These are phyloP conservation scores for Sisymbrium altissimum DNA, from an alignment of 345 rosid genomes.

Conservation along the genomic window DNA sequence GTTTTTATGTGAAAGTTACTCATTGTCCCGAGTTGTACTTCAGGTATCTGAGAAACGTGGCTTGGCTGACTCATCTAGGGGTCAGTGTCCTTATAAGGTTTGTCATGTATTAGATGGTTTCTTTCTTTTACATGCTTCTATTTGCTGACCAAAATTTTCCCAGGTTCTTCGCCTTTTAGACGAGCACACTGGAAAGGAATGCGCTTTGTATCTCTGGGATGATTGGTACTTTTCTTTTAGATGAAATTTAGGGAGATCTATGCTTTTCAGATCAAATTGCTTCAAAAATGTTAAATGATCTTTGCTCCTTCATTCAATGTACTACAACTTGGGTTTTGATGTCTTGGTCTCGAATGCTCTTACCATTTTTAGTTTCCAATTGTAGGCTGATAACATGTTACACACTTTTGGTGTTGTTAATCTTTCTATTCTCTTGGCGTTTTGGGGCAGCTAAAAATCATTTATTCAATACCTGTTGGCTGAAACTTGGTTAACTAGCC, in stretches of 20 bases:
- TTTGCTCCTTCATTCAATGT: background rate
- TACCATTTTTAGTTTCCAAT: background rate
- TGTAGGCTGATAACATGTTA: background rate
- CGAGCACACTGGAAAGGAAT: constrained; percentile 84
- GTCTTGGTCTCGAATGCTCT: constrained; percentile 7
- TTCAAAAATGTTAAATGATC: constrained; percentile 2
- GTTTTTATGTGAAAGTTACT: constrained; percentile 12
- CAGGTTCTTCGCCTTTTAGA: constrained; percentile 92
- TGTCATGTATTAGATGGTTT: background rate
- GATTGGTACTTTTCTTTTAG: constrained; percentile 57
- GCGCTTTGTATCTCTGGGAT: constrained; percentile 67
- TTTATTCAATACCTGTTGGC: background rate
- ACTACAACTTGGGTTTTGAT: background rate
- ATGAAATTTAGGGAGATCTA: constrained; percentile 2
- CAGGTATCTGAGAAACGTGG: constrained; percentile 76
- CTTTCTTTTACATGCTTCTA: constrained; percentile 6
- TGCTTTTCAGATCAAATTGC: constrained; percentile 8
- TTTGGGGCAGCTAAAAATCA: background rate
- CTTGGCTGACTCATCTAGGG: constrained; percentile 36
- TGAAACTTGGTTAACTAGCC: constrained; percentile 16
- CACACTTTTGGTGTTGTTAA: background rate
- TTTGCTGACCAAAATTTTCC: constrained; percentile 33
- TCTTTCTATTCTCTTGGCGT: background rate
- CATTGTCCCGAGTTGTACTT: constrained; percentile 13
- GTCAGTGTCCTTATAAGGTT: constrained; percentile 66